Base-by-base conservation (phyloP, 2,329 filamentous ascomycete genomes). In the Penicillium sp. region DNA sequence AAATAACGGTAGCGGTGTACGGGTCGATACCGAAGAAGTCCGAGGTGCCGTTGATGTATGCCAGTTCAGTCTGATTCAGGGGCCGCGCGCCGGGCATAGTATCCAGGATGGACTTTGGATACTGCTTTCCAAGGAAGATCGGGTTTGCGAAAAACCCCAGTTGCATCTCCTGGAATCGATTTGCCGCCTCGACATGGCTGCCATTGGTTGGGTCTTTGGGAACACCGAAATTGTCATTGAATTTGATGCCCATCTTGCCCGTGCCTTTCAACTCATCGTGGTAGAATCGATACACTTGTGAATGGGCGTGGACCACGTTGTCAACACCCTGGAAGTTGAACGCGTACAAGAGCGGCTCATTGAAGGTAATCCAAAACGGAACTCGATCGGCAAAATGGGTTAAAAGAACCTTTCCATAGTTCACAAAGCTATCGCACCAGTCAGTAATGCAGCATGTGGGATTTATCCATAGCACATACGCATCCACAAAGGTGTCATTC, bases 11-110 rank as follows among this genome's bases (percentile, higher is more conserved):
- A 0, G 76, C 73, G 0, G 76, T 79, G 60, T 82, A 82, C 0
- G 77, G 74, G 47, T 82, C 77, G 25, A 81, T 71, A 5, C 71
- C 76, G 26, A 78, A 69, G 39, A 80, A 75, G 56, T 81, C 79
- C 3, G 72, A 68, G 0, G 75, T 78, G 5, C 71, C 68, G 14
- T 69, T 65, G 19, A 79, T 71, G 33, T 72, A 69, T 2, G 49
- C 53, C n/a, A 81, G 62, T 26, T 83, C 68, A 2, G 65, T 60
- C 0, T 66, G 48, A 1, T 64, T 77, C 19, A 82, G 59, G 0
- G 70, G 69, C 10, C 41, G 2, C n/a, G 73, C 67, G 11, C 70
- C 67, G 0, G 65, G 58, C 2, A 73, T 61, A 0, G 74, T 74
- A 13, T 67, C 62, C 33, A 73, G 72, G 7, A 72, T 54, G 0